Evolutionary conservation across 768 basidiomycete genomes (phyloP).

Genomic region (Tylopilus subfusipes): DNA sequence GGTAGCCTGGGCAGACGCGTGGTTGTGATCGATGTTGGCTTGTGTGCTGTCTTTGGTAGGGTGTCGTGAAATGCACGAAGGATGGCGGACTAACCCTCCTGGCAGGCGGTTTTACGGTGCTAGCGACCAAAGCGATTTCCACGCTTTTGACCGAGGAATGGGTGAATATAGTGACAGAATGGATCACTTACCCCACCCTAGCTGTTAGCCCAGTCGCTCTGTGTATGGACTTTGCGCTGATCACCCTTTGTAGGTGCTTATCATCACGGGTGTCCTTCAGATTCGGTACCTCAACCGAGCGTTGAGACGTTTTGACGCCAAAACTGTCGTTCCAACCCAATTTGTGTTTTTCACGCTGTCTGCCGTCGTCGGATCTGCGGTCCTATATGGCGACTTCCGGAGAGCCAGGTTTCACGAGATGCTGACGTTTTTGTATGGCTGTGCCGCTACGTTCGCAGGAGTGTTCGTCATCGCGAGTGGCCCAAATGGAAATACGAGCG

Average conservation of each 20-base stretch:
- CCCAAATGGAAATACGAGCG: constrained; percentile 32
- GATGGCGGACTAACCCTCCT: neutral
- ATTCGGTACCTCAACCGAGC: constrained; percentile 83
- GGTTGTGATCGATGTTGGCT: constrained; percentile 82
- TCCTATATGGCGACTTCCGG: constrained; percentile 92
- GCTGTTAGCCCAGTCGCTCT: constrained; percentile 42
- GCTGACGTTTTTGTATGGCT: constrained; percentile 83
- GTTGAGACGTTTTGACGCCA: constrained; percentile 89
- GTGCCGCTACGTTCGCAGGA: constrained; percentile 83
- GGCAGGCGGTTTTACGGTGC: constrained; percentile 88
- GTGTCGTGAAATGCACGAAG: neutral
- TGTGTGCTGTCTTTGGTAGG: constrained; percentile 82
- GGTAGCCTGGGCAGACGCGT: constrained; percentile 56
- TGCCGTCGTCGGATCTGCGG: constrained; percentile 87
- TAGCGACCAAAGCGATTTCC: constrained; percentile 90
- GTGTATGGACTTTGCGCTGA: constrained; percentile 6
- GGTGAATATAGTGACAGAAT: constrained; percentile 69
- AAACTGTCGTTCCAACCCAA: constrained; percentile 92
- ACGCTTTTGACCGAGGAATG: constrained; percentile 79
- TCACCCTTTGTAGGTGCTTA: constrained; percentile 48
- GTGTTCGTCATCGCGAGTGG: constrained; percentile 85
- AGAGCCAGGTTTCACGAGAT: constrained; percentile 77
- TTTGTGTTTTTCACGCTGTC: constrained; percentile 94
- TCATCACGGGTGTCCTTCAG: constrained; percentile 76
- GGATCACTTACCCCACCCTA: constrained; percentile 82